Base-by-base conservation (phyloP, 2,329 filamentous ascomycete species). In the Trichoderma brevicompactum region DNA sequence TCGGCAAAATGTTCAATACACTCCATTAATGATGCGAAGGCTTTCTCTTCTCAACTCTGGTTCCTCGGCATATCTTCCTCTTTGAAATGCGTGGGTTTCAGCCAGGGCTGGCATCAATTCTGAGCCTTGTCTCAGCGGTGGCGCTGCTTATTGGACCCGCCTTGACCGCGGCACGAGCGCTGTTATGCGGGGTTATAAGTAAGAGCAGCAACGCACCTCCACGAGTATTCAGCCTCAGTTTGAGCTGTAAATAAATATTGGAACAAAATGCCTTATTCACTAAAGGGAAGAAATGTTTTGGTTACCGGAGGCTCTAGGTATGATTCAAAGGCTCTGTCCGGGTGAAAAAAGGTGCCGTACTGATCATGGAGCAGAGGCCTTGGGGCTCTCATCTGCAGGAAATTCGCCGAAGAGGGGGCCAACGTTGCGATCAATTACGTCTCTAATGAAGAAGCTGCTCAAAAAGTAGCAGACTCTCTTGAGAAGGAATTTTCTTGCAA, bases 281-380 rank as follows among this genome's bases (percentile, higher is more conserved):
- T 65, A 10, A 59, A 59, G 19, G 63, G 63, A 59, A 58, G 53
- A 36, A 65, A 65, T 5, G 63, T 65, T 0, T 15, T 65, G 15
- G 63, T 65, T 12, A 65, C 63, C 2, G 63, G 46, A 19, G 63
- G 63, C n/a, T 65, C 63, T 0, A 53, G 63, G 54, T 65, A 44
- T 3, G 34, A 8, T 32, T 12, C 4, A n/a, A 40, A 17, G 32
- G 10, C 6, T 38, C 19, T 19, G 2, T 13, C 23, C 5, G 23
- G 9, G 15, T 32, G 8, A n/a, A 15, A 19, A 15, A 7, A 12
- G 23, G 7, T 5, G 0, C 5, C 3, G 12, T 28, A 13, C 36
- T 60, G 17, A 60, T 23, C 15, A 3, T 19, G 3, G 8, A 13
- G 13, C 38, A 65, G 63, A 59, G 63, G 63, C 13, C 63, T 65